A percentile compares a stretch with the other conserved stretches of the same genome.
phyloP scores from a whole-genome alignment of 2,329 filamentous ascomycete species.

The Colletotrichum sp. region DNA sequence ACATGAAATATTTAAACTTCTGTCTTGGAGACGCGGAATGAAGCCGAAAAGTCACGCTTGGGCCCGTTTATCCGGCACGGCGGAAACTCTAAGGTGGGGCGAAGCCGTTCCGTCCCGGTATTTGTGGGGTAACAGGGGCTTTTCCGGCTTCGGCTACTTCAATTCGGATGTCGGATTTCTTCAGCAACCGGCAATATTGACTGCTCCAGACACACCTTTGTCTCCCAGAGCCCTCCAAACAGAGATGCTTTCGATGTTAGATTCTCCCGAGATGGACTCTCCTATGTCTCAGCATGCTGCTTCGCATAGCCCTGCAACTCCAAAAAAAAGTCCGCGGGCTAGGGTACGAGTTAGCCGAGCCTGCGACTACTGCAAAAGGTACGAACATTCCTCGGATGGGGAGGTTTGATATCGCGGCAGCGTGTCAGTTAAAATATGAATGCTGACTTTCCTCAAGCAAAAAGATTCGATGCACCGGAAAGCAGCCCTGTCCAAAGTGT shows the following conservation, averaged over 20 bases:
- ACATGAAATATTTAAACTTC: neutral
- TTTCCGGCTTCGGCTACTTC: neutral
- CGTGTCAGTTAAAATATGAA: accelerated
- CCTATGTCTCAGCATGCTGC: neutral
- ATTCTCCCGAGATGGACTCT: neutral
- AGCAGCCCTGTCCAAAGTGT: neutral
- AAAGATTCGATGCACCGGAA: neutral
- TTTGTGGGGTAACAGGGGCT: neutral
- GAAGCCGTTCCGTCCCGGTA: neutral
- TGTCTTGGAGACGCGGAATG: neutral
- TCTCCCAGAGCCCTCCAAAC: neutral
- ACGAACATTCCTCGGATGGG: neutral
- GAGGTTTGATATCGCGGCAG: neutral
- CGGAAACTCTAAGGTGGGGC: neutral
- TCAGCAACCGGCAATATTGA: neutral
- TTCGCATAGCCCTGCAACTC: neutral
- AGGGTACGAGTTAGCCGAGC: neutral
- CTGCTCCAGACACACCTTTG: neutral
- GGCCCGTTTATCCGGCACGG: neutral
- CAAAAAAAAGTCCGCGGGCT: neutral
- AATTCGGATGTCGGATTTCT: neutral
- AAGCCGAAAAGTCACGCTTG: neutral
- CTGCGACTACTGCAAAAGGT: neutral
- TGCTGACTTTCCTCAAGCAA: neutral
- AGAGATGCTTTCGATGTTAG: neutral